Percentiles rank a stretch among this genome's conserved stretches.
Conservation (phyloP, 768 basidiomycete species). For the Butyriboletus loyo region DNA sequence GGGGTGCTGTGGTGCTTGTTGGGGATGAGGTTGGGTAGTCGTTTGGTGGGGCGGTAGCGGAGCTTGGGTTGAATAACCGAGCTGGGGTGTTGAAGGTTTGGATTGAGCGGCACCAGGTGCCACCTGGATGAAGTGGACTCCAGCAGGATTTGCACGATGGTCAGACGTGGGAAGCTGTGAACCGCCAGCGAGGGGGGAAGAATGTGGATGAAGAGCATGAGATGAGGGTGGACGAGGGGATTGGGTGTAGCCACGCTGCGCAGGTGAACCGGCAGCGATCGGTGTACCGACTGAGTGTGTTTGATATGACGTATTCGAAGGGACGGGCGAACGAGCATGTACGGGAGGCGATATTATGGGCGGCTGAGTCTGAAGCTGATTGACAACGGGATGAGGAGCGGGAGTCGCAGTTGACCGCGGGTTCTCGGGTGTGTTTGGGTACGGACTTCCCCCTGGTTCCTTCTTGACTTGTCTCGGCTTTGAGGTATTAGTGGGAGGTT, state of each 20-base stretch:
- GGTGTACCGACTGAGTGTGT: conserved; percentile 17
- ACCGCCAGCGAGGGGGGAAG: conserved; percentile 29
- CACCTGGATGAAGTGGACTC: conserved; percentile 28
- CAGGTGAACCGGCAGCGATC: conserved; percentile 26
- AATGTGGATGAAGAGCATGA: conserved; percentile 27
- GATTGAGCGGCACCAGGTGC: conserved; percentile 19
- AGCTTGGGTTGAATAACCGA: conserved; percentile 21
- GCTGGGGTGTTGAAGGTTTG: conserved; percentile 32
- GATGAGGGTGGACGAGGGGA: conserved; percentile 35
- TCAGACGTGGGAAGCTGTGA: conserved; percentile 27
- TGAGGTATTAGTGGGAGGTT: conserved; percentile 23
- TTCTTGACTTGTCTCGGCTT: conserved; percentile 29
- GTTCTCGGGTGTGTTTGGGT: conserved; percentile 28
- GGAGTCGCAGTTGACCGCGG: conserved; percentile 30
- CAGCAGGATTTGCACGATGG: conserved; percentile 21
- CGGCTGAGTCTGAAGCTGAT: conserved; percentile 32
- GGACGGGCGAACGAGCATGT: conserved; percentile 27
- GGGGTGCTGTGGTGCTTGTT: conserved; percentile 23
- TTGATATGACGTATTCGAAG: conserved; percentile 21
- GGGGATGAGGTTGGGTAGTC: conserved; percentile 22
- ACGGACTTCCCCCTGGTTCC: conserved; percentile 26
- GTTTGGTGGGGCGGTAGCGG: conserved; percentile 21
- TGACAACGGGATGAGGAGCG: conserved; percentile 31
- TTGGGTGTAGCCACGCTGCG: conserved; percentile 34
- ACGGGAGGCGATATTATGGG: conserved; percentile 30